A percentile compares a stretch with the other conserved stretches of the same genome.
These are phyloP conservation scores for Nigrospora oryzae DNA, from an alignment of 2,329 filamentous ascomycete species.

Conservation along the genomic window DNA sequence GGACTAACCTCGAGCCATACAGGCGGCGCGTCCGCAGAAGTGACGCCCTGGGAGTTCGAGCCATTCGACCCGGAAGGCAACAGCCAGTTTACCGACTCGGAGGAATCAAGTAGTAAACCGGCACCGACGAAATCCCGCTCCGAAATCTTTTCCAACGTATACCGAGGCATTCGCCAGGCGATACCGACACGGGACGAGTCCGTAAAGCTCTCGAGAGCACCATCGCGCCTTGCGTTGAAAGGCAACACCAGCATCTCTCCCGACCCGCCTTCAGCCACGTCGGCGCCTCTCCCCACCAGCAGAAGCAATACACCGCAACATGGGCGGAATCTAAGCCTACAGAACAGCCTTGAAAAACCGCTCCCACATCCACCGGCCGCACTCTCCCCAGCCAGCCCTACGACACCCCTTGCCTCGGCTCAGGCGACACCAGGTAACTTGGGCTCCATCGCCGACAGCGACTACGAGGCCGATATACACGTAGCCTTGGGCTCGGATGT, in stretches of 20 bases:
- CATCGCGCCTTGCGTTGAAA: slow-evolving; percentile 32
- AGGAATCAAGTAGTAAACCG: slow-evolving; percentile 10
- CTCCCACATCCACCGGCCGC: slow-evolving; percentile 38
- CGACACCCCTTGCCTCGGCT: slow-evolving; percentile 14
- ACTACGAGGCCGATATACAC: slow-evolving; percentile 12
- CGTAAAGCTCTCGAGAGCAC: slow-evolving; percentile 31
- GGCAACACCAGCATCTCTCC: slow-evolving; percentile 10
- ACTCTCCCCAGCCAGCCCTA: slow-evolving; percentile 23
- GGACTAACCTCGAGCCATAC: slow-evolving; percentile 17
- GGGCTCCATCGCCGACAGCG: slow-evolving; percentile 23
- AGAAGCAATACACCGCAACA: slow-evolving; percentile 26
- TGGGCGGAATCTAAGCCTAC: slow-evolving; percentile 45
- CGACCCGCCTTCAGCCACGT: slow-evolving; percentile 10
- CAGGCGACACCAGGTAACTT: slow-evolving; percentile 6
- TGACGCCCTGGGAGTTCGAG: slow-evolving; percentile 1
- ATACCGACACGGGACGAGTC: slow-evolving; percentile 34
- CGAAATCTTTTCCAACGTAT: slow-evolving; percentile 42
- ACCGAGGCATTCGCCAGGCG: slow-evolving; percentile 41
- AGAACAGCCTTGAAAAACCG: slow-evolving; percentile 50
- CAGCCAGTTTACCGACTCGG: slow-evolving; percentile 8
- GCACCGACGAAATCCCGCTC: slow-evolving; percentile 28
- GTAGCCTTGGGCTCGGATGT: slow-evolving; percentile 9
- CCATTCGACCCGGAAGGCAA: slow-evolving; percentile 6
- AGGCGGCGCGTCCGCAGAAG: slow-evolving; percentile 9
- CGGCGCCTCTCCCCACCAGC: slow-evolving; percentile 5